Conservation (phyloP, 2,329 filamentous ascomycete genomes). For the Colletotrichum euphorbiae region DNA sequence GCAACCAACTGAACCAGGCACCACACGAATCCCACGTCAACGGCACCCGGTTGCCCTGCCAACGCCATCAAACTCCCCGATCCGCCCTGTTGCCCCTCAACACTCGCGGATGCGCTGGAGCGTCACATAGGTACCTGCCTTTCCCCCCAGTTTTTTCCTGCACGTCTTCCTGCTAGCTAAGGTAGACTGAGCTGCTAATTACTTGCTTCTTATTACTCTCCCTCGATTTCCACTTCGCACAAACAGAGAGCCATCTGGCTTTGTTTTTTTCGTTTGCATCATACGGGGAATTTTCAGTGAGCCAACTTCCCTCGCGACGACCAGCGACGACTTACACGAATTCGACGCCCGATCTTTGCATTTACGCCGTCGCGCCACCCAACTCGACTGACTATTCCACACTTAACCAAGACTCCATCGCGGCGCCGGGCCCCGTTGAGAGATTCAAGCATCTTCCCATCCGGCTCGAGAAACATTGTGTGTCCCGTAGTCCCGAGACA, state of each 20-base stretch:
- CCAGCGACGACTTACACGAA: constrained; percentile 5
- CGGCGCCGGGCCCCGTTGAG: constrained; percentile 32
- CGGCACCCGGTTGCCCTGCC: constrained; percentile 20
- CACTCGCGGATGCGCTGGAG: constrained; percentile 36
- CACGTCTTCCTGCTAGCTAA: constrained; percentile 1
- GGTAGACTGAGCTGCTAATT: not conserved
- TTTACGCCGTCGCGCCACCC: not conserved
- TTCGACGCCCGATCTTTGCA: not conserved
- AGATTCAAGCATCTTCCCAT: not conserved
- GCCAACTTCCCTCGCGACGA: not conserved
- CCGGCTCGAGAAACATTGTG: constrained; percentile 14
- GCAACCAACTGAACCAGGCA: not conserved
- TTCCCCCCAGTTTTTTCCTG: constrained; percentile 12
- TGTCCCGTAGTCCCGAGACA: constrained; percentile 24
- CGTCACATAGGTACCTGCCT: constrained; percentile 3
- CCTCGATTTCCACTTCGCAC: constrained; percentile 17
- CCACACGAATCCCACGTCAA: constrained; percentile 13
- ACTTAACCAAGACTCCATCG: constrained; percentile 8
- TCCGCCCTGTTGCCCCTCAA: constrained; percentile 39
- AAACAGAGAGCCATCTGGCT: constrained; percentile 5
- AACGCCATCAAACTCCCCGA: constrained; percentile 33
- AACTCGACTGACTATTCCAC: constrained; percentile 7
- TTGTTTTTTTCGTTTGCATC: not conserved
- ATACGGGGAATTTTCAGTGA: not conserved
- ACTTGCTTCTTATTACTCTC: constrained; percentile 4